Evolutionary conservation across 1,139 yeast genomes (phyloP).

Genomic region (Candida anutae): DNA sequence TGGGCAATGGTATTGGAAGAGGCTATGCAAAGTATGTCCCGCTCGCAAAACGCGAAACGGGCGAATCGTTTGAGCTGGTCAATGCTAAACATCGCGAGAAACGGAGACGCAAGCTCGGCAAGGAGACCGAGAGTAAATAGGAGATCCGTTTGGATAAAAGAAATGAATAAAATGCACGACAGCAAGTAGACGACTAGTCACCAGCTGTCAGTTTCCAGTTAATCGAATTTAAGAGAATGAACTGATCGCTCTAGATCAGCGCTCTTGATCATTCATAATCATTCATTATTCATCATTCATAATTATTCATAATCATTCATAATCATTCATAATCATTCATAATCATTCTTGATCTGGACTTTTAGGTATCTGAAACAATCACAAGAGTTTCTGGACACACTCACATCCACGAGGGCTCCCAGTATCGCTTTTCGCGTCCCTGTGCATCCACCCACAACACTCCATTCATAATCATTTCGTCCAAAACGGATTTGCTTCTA

Average conservation of each 20-base stretch:
- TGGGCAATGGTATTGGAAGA: conserved; percentile 70
- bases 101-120: conserved; percentile 21
- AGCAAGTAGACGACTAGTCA: too few species aligned
- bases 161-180: too few species aligned
- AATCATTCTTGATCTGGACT: background rate
- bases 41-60: conserved; percentile 47
- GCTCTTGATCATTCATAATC: too few species aligned
- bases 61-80: conserved; percentile 56
- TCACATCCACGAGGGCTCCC: conserved; percentile 59
- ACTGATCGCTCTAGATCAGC: too few species aligned
- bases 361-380: background rate
- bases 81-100: conserved; percentile 55
- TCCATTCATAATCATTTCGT: conserved; percentile 76
- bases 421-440: conserved; percentile 43
- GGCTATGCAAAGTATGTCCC: conserved; percentile 51
- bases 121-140: too few species aligned
- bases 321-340: too few species aligned
- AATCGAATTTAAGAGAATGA: too few species aligned
- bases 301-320: too few species aligned
- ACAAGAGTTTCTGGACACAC: background rate
- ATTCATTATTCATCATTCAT: too few species aligned
- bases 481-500: conserved; percentile 56
- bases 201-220: too few species aligned
- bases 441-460: conserved; percentile 80
- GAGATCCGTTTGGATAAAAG: too few species aligned